Evolutionary conservation across 2,329 filamentous ascomycete genomes (phyloP).

Genomic region (Monilinia vaccinii-corymbosi): DNA sequence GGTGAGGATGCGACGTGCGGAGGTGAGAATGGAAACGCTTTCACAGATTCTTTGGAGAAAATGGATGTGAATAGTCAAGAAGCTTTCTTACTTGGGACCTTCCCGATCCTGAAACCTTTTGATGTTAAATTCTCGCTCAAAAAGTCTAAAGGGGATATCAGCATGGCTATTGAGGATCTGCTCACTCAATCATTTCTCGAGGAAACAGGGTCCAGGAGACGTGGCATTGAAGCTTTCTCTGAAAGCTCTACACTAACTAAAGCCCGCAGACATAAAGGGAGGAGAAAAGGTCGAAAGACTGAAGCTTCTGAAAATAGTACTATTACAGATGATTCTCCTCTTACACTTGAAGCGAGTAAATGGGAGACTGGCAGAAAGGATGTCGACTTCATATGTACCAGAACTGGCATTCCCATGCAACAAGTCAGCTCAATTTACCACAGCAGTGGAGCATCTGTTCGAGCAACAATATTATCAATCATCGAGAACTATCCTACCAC

Average conservation of each 20-base stretch:
- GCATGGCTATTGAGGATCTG: constrained; percentile 67
- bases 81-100: constrained; percentile 56
- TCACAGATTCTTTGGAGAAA: constrained; percentile 27
- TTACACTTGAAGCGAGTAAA: constrained; percentile 35
- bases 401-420: constrained; percentile 38
- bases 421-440: constrained; percentile 50
- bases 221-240: constrained; percentile 77
- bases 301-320: constrained; percentile 22
- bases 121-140: constrained; percentile 59
- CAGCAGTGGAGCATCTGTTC: constrained; percentile 46
- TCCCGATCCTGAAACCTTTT: constrained; percentile 56
- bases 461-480: constrained; percentile 45
- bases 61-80: constrained; percentile 55
- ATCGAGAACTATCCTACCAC: constrained; percentile 23
- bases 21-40: constrained; percentile 38
- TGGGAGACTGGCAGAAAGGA: constrained; percentile 50
- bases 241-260: constrained; percentile 33
- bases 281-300: constrained; percentile 24
- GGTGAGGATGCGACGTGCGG: constrained; percentile 36
- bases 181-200: constrained; percentile 73
- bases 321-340: background rate
- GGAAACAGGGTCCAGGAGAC: constrained; percentile 51
- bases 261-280: constrained; percentile 33
- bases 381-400: constrained; percentile 50
- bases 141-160: constrained; percentile 58